Base-by-base conservation (phyloP, 306 rosid genomes). In the Quercus dentata region DNA sequence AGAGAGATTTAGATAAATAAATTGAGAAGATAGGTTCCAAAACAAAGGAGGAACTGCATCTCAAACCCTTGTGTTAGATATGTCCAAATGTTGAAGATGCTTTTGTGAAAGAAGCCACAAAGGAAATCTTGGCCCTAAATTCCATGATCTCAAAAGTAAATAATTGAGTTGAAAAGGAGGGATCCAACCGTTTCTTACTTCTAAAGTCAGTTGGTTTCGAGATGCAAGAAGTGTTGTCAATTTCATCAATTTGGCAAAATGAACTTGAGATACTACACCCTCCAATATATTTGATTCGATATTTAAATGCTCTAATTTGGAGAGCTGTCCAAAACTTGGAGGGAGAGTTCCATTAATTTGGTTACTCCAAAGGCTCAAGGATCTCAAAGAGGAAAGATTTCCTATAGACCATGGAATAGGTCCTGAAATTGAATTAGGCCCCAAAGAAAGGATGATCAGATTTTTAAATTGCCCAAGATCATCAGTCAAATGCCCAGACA, bases 251-350 rank as follows among this genome's bases (percentile, higher is more conserved):
- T 68, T 68, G 55, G 76, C 8, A 49, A 80, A 35, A 59, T 80
- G 35, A 77, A 74, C 58, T 21, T 35, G 12, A 1, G 83, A 81
- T 31, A 84, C 75, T 6, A 19, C 31, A 64, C 86, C 88, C 41
- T 58, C 4, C n/a, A 84, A 57, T 17, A 19, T 14, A 74, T 87
- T 82, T 2, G 0, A 12, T 28, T 1, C 28, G 30, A 80, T 11
- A 1, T 27, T 2, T 31, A 0, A 2, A 75, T 21, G 1, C 35
- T 76, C 57, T 9, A 59, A 28, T 9, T 59, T 59, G 11, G 55
- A 49, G 19, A 72, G 84, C 14, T 8, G 6, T 73, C 79, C 28
- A 64, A 84, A 5, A 18, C 20, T 57, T 38, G 0, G 10, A 38
- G 44, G 9, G 44, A 6, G 10, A 38, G 44, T 38, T 6, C 10